phyloP scores from a whole-genome alignment of 2,329 filamentous ascomycete genomes.

The Fusarium continuum region DNA sequence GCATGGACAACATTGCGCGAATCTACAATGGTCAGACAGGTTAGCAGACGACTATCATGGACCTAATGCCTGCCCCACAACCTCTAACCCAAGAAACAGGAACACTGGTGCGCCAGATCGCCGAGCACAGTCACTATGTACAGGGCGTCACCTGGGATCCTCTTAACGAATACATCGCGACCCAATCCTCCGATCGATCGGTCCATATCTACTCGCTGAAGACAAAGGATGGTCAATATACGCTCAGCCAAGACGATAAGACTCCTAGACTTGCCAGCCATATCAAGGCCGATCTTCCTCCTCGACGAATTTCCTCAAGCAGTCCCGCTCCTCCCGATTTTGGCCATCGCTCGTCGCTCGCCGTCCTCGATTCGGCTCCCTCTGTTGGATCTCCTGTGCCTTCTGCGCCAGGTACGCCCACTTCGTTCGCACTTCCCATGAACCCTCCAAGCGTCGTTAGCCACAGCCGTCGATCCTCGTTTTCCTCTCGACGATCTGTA shows the following conservation, averaged over 20 bases:
- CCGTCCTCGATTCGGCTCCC: slow-evolving; percentile 60
- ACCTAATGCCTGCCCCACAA: neutral
- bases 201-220: slow-evolving; percentile 97
- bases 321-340: slow-evolving; percentile 92
- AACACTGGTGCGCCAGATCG: slow-evolving; percentile 85
- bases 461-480: slow-evolving; percentile 93
- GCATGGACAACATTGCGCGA: slow-evolving; percentile 98
- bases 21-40: slow-evolving; percentile 96
- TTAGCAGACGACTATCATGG: slow-evolving; percentile 52
- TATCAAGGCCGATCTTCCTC: slow-evolving; percentile 86
- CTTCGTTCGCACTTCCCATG: slow-evolving; percentile 89
- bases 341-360: slow-evolving; percentile 71
- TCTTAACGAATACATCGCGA: slow-evolving; percentile 96
- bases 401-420: slow-evolving; percentile 93
- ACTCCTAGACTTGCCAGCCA: slow-evolving; percentile 84
- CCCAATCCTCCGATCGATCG: slow-evolving; percentile 96
- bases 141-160: slow-evolving; percentile 99
- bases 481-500: slow-evolving; percentile 85
- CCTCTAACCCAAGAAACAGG: slow-evolving; percentile 48
- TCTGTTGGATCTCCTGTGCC: slow-evolving; percentile 83
- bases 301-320: slow-evolving; percentile 86
- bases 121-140: slow-evolving; percentile 97
- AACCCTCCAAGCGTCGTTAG: slow-evolving; percentile 90
- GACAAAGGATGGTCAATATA: slow-evolving; percentile 96
- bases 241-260: slow-evolving; percentile 71